phyloP scores from a whole-genome alignment of 2,329 filamentous ascomycete genomes.

The Beauveria pseudobassiana region DNA sequence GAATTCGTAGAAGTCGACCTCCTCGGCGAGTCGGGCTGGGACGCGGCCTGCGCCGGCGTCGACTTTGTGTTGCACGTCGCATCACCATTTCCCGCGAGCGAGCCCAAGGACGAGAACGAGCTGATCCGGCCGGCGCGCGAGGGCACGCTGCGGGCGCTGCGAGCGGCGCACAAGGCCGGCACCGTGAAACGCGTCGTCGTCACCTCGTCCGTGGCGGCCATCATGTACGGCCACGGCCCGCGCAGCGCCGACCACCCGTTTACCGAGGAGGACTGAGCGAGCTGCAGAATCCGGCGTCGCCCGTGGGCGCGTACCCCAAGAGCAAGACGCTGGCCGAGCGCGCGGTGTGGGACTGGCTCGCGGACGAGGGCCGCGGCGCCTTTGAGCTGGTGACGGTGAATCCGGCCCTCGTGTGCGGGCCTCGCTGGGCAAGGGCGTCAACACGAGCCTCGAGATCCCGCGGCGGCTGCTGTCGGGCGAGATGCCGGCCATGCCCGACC shows the following conservation, averaged over 20 bases:
- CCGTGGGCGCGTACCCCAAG: constrained; percentile 7
- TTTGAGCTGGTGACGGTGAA: constrained; percentile 11
- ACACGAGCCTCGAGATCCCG: constrained; percentile 17
- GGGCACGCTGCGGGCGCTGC: constrained; percentile 16
- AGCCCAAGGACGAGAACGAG: constrained; percentile 12
- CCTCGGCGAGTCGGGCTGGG: constrained; percentile 22
- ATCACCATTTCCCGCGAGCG: constrained; percentile 22
- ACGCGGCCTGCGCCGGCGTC: constrained; percentile 21
- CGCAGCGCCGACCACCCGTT: neutral
- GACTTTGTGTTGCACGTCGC: constrained; percentile 27
- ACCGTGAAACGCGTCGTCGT: constrained; percentile 16
- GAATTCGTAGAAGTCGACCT: constrained; percentile 24
- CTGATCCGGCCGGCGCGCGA: constrained; percentile 16
- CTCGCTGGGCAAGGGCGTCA: constrained; percentile 8
- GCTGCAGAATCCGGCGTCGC: neutral
- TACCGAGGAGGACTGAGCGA: constrained; percentile 5
- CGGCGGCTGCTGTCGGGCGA: constrained; percentile 20
- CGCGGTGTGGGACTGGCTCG: constrained; percentile 16
- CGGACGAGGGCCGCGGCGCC: neutral
- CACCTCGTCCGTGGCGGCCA: constrained; percentile 12
- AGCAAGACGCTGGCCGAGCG: constrained; percentile 15
- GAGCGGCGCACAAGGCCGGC: constrained; percentile 12
- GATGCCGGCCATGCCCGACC: constrained; percentile 19
- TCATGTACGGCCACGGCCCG: constrained; percentile 1
- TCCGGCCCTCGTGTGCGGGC: constrained; percentile 14